These are phyloP conservation scores for Pseudogymnoascus sp. DNA, from an alignment of 2,329 filamentous ascomycete genomes.

Conservation along the genomic window DNA sequence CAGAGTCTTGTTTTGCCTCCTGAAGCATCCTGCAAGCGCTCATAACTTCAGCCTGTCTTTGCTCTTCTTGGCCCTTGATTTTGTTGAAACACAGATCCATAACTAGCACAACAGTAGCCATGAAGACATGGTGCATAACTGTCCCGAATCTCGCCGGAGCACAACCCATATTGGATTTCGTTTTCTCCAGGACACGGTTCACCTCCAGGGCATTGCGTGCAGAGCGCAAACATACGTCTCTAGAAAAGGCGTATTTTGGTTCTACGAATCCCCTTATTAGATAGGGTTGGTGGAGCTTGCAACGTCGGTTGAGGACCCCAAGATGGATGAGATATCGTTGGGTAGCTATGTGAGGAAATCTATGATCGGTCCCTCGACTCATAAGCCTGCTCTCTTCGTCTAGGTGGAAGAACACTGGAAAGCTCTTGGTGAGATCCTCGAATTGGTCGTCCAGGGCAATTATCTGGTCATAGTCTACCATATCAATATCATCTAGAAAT, in stretches of 20 bases:
- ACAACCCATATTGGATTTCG: conserved; percentile 19
- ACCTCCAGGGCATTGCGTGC: conserved; percentile 24
- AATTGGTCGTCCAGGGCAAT: conserved; percentile 30
- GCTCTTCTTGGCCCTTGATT: conserved; percentile 22
- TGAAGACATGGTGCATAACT: conserved; percentile 29
- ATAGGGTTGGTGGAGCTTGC: conserved; percentile 32
- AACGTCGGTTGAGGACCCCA: conserved; percentile 29
- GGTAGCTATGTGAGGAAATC: conserved; percentile 18
- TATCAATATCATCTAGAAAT: conserved; percentile 15
- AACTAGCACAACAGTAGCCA: conserved; percentile 31
- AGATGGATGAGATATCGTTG: conserved; percentile 31
- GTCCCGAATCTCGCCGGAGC: conserved; percentile 23
- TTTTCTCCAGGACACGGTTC: conserved; percentile 23
- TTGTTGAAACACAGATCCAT: conserved; percentile 32
- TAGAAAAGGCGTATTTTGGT: conserved; percentile 26
- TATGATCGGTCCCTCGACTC: conserved; percentile 9
- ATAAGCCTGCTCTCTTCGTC: conserved; percentile 10
- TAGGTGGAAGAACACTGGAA: conserved; percentile 30
- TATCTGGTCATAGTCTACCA: conserved; percentile 25
- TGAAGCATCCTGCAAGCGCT: conserved; percentile 29
- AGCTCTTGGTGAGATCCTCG: conserved; percentile 22
- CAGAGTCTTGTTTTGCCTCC: conserved; percentile 24
- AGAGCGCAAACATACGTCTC: conserved; percentile 29
- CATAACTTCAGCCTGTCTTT: conserved; percentile 25
- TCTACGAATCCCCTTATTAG: conserved; percentile 25